These are phyloP conservation scores for Lindgomyces ingoldianus DNA, from an alignment of 495 filamentous ascomycete genomes.

Conservation along the genomic window DNA sequence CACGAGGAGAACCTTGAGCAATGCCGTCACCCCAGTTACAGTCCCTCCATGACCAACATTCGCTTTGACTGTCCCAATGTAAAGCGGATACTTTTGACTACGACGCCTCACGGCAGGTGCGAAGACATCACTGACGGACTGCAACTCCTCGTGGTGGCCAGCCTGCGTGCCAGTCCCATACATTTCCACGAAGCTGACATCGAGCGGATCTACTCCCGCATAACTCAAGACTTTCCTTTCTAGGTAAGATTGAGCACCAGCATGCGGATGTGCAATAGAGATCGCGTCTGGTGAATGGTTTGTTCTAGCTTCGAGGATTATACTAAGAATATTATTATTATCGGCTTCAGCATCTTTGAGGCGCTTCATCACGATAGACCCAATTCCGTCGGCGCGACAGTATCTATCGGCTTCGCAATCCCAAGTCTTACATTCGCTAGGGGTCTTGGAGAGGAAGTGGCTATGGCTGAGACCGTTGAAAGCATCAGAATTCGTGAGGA, in stretches of 20 bases:
- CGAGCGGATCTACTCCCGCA: conserved; percentile 27
- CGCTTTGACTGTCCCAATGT: conserved; percentile 42
- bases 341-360: conserved; percentile 39
- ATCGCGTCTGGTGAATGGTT: conserved; percentile 42
- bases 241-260: conserved; percentile 33
- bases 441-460: conserved; percentile 42
- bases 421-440: conserved; percentile 47
- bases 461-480: conserved; percentile 41
- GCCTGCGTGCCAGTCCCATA: conserved; percentile 49
- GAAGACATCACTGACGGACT: conserved; percentile 38
- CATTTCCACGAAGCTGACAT: conserved; percentile 44
- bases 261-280: conserved; percentile 46
- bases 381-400: conserved; percentile 44
- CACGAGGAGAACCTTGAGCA: conserved; percentile 47
- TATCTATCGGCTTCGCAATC: conserved; percentile 47
- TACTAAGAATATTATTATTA: conserved; percentile 40
- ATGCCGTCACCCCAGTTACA: conserved; percentile 41
- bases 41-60: conserved; percentile 44
- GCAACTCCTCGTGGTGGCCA: conserved; percentile 43
- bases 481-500: conserved; percentile 42
- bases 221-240: conserved; percentile 32
- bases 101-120: no score
- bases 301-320: conserved; percentile 31
- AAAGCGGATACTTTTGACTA: conserved; percentile 15
- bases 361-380: conserved; percentile 37